phyloP scores from a whole-genome alignment of 225 moss, liverwort and hornwort genomes.

The Physcomitrium patens region DNA sequence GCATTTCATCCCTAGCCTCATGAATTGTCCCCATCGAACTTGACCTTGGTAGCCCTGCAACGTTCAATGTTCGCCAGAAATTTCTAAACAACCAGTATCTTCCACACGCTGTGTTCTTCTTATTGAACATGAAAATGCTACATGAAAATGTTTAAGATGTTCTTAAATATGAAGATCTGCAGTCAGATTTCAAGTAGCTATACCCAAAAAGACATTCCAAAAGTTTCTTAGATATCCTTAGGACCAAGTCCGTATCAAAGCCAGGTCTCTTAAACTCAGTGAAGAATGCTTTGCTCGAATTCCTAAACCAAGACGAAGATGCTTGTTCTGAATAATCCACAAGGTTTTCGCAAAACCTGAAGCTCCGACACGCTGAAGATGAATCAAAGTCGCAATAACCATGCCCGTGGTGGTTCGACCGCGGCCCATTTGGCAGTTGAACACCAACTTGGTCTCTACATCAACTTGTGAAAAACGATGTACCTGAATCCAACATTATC shows the following conservation, averaged over 20 bases:
- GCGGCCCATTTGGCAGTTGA: constrained; percentile 99
- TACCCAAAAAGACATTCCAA: constrained; percentile 8
- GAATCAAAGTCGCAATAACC: constrained; percentile 97
- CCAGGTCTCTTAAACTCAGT: constrained; percentile 10
- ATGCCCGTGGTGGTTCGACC: constrained; percentile 99
- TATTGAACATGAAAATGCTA: not conserved
- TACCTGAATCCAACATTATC: constrained; percentile 57
- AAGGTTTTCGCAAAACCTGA: constrained; percentile 61
- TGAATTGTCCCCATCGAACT: constrained; percentile 97
- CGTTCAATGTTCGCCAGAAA: constrained; percentile 12
- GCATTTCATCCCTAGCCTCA: constrained; percentile 74
- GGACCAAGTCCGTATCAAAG: constrained; percentile 13
- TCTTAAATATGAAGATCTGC: not conserved
- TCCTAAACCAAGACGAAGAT: constrained; percentile 2
- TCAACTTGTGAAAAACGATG: constrained; percentile 94
- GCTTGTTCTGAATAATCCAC: not conserved
- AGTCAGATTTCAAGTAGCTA: constrained; percentile 22
- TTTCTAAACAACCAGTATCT: constrained; percentile 11
- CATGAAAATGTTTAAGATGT: not conserved
- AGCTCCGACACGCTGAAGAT: constrained; percentile 82
- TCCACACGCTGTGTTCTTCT: constrained; percentile 12
- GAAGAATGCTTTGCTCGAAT: constrained; percentile 9
- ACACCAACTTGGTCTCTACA: constrained; percentile 78
- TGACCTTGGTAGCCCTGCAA: constrained; percentile 86
- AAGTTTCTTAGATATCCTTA: not conserved